Percentiles rank a stretch among this genome's conserved stretches.
phyloP scores from a whole-genome alignment of 495 filamentous ascomycete genomes.

The Symbiotaphrina buchneri region DNA sequence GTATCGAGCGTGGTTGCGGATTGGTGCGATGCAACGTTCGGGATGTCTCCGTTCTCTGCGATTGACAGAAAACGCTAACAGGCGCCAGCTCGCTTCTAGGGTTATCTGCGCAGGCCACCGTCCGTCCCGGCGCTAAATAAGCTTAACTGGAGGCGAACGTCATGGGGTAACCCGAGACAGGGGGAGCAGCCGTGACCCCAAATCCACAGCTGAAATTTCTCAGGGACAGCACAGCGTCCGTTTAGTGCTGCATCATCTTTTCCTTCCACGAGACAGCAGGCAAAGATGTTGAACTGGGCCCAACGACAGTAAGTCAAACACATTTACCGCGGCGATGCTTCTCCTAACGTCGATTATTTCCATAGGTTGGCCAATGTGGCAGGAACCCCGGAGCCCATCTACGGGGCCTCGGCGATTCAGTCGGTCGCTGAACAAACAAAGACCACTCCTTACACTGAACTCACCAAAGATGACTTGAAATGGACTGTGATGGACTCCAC shows the following conservation, averaged over 20 bases:
- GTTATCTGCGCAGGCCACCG: too few species aligned
- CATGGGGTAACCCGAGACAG: too few species aligned
- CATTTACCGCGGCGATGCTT: constrained; percentile 6
- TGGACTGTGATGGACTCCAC: constrained; percentile 69
- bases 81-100: too few species aligned
- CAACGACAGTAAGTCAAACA: constrained; percentile 36
- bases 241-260: too few species aligned
- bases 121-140: too few species aligned
- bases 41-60: too few species aligned
- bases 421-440: constrained; percentile 64
- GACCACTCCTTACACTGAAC: constrained; percentile 56
- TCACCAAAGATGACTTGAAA: constrained; percentile 53
- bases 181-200: background rate
- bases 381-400: constrained; percentile 89
- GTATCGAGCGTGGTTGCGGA: too few species aligned
- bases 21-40: too few species aligned
- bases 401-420: constrained; percentile 74
- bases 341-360: background rate
- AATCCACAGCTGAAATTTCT: background rate
- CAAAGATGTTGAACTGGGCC: constrained; percentile 44
- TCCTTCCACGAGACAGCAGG: background rate
- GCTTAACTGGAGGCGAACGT: too few species aligned
- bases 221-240: too few species aligned
- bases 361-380: constrained; percentile 69
- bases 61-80: too few species aligned